Percentiles rank a stretch among this genome's conserved stretches.
Conservation (phyloP, 1,139 yeast species). For the Hyphopichia khmerensis region DNA sequence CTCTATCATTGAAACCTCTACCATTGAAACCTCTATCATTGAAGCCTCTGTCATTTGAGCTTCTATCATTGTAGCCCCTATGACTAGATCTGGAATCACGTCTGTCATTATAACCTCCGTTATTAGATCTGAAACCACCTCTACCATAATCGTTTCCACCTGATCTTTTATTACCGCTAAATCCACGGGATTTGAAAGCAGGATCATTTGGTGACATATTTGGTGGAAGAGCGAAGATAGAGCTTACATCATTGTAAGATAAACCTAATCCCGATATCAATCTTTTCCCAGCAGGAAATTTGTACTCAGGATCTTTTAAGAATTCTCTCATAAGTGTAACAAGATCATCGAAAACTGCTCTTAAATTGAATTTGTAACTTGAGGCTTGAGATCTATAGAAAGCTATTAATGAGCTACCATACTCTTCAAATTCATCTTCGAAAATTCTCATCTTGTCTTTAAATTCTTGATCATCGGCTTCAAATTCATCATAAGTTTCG, state of each 20-base stretch:
- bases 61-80: slow-evolving; percentile 14
- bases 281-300: slow-evolving; percentile 6
- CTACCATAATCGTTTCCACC: not conserved
- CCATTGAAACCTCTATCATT: slow-evolving; percentile 13
- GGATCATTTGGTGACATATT: not conserved
- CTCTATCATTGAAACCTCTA: slow-evolving; percentile 6
- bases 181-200: not conserved
- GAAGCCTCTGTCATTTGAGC: slow-evolving; percentile 14
- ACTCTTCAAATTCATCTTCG: slow-evolving; percentile 13
- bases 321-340: slow-evolving; percentile 10
- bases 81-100: not conserved
- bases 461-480: slow-evolving; percentile 11
- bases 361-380: slow-evolving; percentile 22
- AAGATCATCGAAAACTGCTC: slow-evolving; percentile 10
- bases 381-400: slow-evolving; percentile 30
- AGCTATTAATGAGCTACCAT: slow-evolving; percentile 30
- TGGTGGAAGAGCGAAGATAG: slow-evolving; percentile 19
- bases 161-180: not conserved
- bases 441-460: slow-evolving; percentile 11
- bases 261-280: not conserved
- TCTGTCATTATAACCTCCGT: no score
- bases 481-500: slow-evolving; percentile 10
- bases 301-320: slow-evolving; percentile 14
- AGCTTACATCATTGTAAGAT: slow-evolving; percentile 13
- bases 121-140: not conserved